phyloP scores from a whole-genome alignment of 2,329 filamentous ascomycete genomes.

The Fusarium xylarioides region DNA sequence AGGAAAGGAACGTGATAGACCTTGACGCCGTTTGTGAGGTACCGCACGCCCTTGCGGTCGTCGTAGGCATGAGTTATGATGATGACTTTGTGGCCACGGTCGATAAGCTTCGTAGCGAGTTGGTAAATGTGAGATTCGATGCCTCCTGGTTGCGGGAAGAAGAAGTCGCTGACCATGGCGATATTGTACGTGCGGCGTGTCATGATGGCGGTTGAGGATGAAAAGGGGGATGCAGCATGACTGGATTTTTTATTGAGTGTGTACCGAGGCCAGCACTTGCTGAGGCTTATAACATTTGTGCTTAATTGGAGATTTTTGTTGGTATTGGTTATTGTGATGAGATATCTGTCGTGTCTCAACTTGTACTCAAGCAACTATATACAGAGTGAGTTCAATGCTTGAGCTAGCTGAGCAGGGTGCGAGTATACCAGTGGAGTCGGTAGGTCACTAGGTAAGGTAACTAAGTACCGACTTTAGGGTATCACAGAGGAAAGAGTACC shows the following conservation, averaged over 20 bases:
- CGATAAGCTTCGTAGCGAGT: conserved; percentile 92
- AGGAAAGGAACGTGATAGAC: conserved; percentile 98
- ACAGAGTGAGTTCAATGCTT: neutral
- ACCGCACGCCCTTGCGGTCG: conserved; percentile 89
- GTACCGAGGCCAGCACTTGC: conserved; percentile 11
- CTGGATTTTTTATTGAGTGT: neutral
- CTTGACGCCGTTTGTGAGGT: conserved; percentile 96
- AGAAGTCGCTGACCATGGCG: conserved; percentile 98
- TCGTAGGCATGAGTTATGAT: conserved; percentile 96
- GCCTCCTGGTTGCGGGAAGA: conserved; percentile 96
- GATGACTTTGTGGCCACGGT: conserved; percentile 97
- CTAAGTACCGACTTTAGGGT: neutral
- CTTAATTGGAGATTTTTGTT: neutral
- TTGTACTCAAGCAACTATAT: conserved; percentile 31
- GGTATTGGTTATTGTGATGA: neutral
- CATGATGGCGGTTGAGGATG: conserved; percentile 51
- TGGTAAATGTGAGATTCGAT: conserved; percentile 99
- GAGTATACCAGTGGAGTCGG: conserved; percentile 18
- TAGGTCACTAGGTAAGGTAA: neutral
- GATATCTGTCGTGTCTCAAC: conserved; percentile 17
- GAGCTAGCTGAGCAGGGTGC: conserved; percentile 27
- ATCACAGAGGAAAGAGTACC: neutral
- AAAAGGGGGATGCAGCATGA: conserved; percentile 25
- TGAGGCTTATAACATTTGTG: neutral
- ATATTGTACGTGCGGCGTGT: conserved; percentile 71